Evolutionary conservation across 495 filamentous ascomycete species (phyloP), one percentile per base, ranked within the genome.

Genomic region (Xylaria intraflava): DNA sequence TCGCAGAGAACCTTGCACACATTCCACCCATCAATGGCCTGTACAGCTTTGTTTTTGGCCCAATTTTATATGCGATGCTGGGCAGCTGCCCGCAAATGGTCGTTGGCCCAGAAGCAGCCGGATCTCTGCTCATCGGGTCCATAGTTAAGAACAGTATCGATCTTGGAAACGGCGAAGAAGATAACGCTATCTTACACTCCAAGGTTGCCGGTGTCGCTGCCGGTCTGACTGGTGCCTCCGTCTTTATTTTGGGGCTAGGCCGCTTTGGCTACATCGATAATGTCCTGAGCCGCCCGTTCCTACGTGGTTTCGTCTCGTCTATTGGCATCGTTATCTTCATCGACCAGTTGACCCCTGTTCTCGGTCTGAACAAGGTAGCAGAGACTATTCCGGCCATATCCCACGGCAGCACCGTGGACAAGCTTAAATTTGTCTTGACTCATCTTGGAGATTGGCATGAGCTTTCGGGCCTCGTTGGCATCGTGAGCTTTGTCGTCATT

Each of bases 321-420:
- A 89, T 99, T 65, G 93, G 93, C 30, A 87, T 95, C 40, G 90
- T 97, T 42, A 97, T 99, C 64, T 78, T 94, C 41, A 88, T 96
- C 26, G 93, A 97, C 67, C 93, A 99, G 69, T 72, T 96, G 43
- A 86, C 96, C 35, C 89, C 90, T 2, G 90, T 97, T 66, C 75
- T 92, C 62, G 93, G 93, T 4, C 75, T 99, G 16, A 74, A 76
- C n/a, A 65, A 72, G 0, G 64, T 79, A 6, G 86, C 88, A 0
- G 76, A 77, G 44, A 61, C 82, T 2, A 58, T 70, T 11, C 74
- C 72, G 4, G 74, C 80, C 31, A 77, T 90, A 8, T 77, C 76
- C 22, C 93, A 97, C 65, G 89, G 85, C 27, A 95, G 88, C 65
- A 91, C 85, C 43, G 76, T 94, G 24, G 78, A 86, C 29, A 99